These are phyloP conservation scores for Pelargonium citronellum DNA, from an alignment of 441 rosid species.

Conservation along the genomic window DNA sequence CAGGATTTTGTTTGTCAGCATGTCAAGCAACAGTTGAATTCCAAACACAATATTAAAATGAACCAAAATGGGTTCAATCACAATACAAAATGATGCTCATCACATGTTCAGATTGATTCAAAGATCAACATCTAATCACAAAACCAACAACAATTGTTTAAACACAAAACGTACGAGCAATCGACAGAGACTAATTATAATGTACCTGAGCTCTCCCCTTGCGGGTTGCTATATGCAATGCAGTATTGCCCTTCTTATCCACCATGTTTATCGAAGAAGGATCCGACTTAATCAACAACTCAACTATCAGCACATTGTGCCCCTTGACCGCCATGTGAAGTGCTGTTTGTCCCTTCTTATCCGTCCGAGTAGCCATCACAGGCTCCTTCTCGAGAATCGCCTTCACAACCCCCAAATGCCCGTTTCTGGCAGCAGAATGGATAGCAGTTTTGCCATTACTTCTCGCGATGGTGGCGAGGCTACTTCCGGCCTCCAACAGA, in stretches of 20 bases:
- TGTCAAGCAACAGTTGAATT: conserved; percentile 18
- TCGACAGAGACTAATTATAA: neutral
- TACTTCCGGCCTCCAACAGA: conserved; percentile 55
- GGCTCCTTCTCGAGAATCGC: conserved; percentile 58
- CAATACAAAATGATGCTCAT: neutral
- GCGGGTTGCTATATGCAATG: conserved; percentile 71
- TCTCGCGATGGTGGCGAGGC: conserved; percentile 64
- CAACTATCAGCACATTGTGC: conserved; percentile 57
- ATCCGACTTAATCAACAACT: conserved; percentile 55
- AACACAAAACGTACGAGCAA: neutral
- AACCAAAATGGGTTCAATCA: neutral
- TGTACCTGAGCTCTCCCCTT: conserved; percentile 72
- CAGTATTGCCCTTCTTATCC: conserved; percentile 74
- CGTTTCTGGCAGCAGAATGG: conserved; percentile 89
- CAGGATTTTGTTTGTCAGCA: conserved; percentile 14
- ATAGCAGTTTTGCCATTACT: conserved; percentile 84
- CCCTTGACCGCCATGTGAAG: conserved; percentile 98
- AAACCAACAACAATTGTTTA: neutral
- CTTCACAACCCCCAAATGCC: conserved; percentile 63
- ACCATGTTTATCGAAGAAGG: conserved; percentile 57
- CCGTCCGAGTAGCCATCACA: conserved; percentile 46
- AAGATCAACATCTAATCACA: neutral
- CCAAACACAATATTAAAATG: conserved; percentile 9
- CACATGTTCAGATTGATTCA: neutral
- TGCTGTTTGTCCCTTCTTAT: conserved; percentile 91